phyloP scores from a whole-genome alignment of 1,284 basidiomycete species.

The Tilletia horrida region DNA sequence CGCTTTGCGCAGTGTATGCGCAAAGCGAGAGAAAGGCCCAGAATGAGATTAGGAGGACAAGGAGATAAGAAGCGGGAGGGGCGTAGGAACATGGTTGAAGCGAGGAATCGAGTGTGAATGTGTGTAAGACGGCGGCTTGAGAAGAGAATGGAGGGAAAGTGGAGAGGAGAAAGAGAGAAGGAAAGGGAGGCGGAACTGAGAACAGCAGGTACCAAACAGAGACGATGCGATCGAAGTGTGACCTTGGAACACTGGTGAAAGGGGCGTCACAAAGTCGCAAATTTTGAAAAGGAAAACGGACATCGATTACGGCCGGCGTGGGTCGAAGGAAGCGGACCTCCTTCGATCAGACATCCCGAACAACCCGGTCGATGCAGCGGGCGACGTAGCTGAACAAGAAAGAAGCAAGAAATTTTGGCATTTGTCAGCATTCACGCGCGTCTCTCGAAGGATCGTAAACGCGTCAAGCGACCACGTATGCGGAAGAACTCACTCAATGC shows the following conservation, averaged over 20 bases:
- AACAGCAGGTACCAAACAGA: not conserved
- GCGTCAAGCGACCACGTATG: not conserved
- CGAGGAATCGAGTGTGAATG: too few relatives aligned
- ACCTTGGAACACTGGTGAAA: not conserved
- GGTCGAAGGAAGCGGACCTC: not conserved
- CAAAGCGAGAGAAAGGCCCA: too few relatives aligned
- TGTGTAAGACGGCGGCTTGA: too few relatives aligned
- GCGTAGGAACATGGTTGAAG: too few relatives aligned
- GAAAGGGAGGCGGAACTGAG: not conserved
- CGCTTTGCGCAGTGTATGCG: too few relatives aligned
- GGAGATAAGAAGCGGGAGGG: too few relatives aligned
- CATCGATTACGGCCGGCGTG: not conserved
- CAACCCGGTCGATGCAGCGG: conserved; percentile 50
- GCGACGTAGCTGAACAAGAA: conserved; percentile 39
- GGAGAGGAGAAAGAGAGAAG: not conserved
- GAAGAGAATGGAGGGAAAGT: too few relatives aligned
- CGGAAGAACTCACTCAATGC: conserved; percentile 12
- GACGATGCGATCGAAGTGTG: not conserved
- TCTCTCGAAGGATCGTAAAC: not conserved
- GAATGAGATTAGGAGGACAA: too few relatives aligned
- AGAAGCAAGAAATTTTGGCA: not conserved
- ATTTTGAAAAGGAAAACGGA: not conserved
- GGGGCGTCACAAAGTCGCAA: not conserved
- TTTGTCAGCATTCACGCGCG: not conserved
- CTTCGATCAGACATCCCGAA: conserved; percentile 30